Evolutionary conservation across 768 basidiomycete genomes (phyloP).

Genomic region (Podaxis sp.): DNA sequence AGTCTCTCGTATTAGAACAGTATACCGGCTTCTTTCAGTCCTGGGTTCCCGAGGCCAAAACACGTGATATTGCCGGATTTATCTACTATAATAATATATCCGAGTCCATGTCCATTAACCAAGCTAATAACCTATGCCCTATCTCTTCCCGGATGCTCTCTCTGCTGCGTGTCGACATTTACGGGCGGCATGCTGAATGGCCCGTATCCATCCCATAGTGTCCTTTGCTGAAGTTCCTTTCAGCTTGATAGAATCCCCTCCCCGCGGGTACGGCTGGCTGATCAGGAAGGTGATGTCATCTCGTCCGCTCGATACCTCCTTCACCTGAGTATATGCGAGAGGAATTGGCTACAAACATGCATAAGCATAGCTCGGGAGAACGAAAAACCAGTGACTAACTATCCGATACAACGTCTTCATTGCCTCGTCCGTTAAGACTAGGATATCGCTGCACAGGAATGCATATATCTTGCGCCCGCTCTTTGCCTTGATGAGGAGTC

Average conservation of each 20-base stretch:
- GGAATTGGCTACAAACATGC: conserved; percentile 60
- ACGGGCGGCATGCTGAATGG: conserved; percentile 38
- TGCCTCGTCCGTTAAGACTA: conserved; percentile 78
- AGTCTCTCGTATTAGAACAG: neutral
- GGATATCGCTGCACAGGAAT: conserved; percentile 87
- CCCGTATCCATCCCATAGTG: conserved; percentile 35
- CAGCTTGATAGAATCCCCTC: conserved; percentile 67
- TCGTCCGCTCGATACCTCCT: conserved; percentile 47
- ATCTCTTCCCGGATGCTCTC: conserved; percentile 29
- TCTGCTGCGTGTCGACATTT: conserved; percentile 48
- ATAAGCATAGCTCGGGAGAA: neutral
- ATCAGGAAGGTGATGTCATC: conserved; percentile 74
- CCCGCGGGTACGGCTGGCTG: conserved; percentile 65
- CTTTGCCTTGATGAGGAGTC: conserved; percentile 75
- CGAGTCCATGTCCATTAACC: conserved; percentile 8
- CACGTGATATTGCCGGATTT: conserved; percentile 16
- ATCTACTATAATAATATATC: neutral
- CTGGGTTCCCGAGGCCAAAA: conserved; percentile 20
- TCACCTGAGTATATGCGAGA: conserved; percentile 63
- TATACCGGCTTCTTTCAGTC: conserved; percentile 21
- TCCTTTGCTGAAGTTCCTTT: conserved; percentile 59
- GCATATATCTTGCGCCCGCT: conserved; percentile 76
- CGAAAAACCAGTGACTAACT: conserved; percentile 44
- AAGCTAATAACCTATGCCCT: conserved; percentile 15
- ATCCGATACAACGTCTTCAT: conserved; percentile 77